phyloP scores from a whole-genome alignment of 2,329 filamentous ascomycete species.

The Trichoderma asperellum region DNA sequence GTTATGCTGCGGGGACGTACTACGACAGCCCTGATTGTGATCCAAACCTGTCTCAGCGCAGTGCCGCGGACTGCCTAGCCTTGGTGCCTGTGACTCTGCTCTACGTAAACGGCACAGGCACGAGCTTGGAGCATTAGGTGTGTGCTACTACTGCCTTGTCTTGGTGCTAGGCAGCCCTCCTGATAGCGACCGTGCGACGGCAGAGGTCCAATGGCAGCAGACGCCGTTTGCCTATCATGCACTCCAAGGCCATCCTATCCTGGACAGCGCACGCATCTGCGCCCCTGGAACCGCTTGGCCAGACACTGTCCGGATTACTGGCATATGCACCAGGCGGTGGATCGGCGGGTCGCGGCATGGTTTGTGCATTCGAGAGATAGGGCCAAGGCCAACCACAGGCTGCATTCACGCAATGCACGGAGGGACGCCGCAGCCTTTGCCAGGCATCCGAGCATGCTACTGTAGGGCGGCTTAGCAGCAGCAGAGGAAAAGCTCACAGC shows the following conservation, averaged over 20 bases:
- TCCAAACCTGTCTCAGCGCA: not conserved
- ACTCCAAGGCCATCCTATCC: not conserved
- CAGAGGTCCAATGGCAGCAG: slow-evolving; percentile 6
- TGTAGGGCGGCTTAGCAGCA: too few relatives aligned
- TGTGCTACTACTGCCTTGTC: not conserved
- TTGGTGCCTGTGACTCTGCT: not conserved
- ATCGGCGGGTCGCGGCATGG: slow-evolving; percentile 21
- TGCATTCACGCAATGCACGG: slow-evolving; percentile 16
- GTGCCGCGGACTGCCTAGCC: not conserved
- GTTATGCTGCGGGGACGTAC: not conserved
- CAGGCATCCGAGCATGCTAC: slow-evolving; percentile 19
- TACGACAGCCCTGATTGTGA: not conserved
- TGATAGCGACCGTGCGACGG: slow-evolving; percentile 13
- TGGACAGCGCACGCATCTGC: slow-evolving; percentile 24
- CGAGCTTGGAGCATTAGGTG: not conserved
- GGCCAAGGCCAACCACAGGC: slow-evolving; percentile 13
- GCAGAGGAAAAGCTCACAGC: not conserved
- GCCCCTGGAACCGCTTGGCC: slow-evolving; percentile 23
- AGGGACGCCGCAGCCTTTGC: not conserved
- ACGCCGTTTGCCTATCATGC: slow-evolving; percentile 19
- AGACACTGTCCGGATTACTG: slow-evolving; percentile 24
- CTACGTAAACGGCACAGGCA: too few relatives aligned
- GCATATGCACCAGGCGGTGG: slow-evolving; percentile 25
- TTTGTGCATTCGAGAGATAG: slow-evolving; percentile 5
- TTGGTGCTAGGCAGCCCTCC: not conserved